phyloP scores from a whole-genome alignment of 1,284 basidiomycete species.

The Rhodotorula sp. region DNA sequence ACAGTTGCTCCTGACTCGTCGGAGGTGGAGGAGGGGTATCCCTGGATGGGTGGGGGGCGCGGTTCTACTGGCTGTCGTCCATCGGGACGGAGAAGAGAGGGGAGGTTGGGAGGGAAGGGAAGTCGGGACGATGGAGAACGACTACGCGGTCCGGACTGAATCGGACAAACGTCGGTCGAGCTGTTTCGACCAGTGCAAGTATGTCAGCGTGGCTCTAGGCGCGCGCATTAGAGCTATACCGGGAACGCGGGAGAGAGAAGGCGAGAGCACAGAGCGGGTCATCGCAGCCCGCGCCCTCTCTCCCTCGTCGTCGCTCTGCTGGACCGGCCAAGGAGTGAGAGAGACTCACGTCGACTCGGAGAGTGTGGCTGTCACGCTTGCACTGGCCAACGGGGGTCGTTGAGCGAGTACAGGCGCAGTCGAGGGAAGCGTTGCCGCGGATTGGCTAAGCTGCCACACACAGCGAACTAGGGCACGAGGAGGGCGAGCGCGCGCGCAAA shows the following conservation, averaged over 20 bases:
- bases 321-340: no score
- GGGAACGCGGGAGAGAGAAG: no score
- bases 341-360: no score
- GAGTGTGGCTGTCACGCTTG: no score
- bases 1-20: background rate
- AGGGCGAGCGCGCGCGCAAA: background rate
- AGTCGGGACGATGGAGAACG: background rate
- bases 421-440: background rate
- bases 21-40: background rate
- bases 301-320: background rate
- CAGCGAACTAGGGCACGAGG: background rate
- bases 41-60: background rate
- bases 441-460: background rate
- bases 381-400: no score
- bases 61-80: constrained; percentile 4
- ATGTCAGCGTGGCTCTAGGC: no score
- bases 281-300: background rate
- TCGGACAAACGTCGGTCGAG: background rate
- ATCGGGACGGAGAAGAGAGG: background rate
- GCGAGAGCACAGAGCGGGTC: no score
- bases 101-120: background rate
- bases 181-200: background rate
- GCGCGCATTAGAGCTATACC: no score
- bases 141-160: background rate
- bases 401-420: background rate